Base-by-base conservation (phyloP, 1,284 basidiomycete species). In the Moesziomyces parantarcticus region DNA sequence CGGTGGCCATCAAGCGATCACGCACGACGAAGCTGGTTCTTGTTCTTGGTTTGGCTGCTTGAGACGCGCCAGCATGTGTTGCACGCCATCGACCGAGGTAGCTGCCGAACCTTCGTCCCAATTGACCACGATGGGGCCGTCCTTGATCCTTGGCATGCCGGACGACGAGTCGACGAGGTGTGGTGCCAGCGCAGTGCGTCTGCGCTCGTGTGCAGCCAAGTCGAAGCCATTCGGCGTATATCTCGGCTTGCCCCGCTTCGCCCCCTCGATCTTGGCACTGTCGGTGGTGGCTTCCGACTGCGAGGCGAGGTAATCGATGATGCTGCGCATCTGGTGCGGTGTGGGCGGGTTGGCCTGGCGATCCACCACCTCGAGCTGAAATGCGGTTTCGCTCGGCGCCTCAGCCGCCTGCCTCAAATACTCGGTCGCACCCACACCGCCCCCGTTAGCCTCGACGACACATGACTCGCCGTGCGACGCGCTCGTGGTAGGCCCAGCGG, bases 351-450 rank as follows among this genome's bases (percentile, higher is more conserved):
- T 60, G 3, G 50, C 5, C 8, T 36, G 22, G 0, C 70, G 60
- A 44, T 73, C 65, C 20, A 73, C 59, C 9, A 73, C 22, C 55
- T 73, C 70, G 26, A 73, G 57, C 42, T 73, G 56, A 22, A 73
- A 58, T 0, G 48, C n/a, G 0, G 48, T 14, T 2, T 45, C 9
- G 5, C n/a, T 13, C 14, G 59, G 56, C 0, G 53, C 50, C 23
- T 63, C 70, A 3, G 70, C 55, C 5, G 65, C 64, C 8, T 53
- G 21, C 22, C 60, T 50, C 6, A 73, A 61, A 43, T 60, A 73
- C 10, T 52, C 20, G 20, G 36, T 51, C 20, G 50, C 70, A 8
- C 55, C 52, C 9, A 44, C 68, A 7, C 62, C 62, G 1, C 22
- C 58, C 14, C 57, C 57, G 43, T 64, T 42, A 10, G 68, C 62